These are phyloP conservation scores for Malus asiatica DNA, from an alignment of 306 rosid genomes.

Conservation along the genomic window DNA sequence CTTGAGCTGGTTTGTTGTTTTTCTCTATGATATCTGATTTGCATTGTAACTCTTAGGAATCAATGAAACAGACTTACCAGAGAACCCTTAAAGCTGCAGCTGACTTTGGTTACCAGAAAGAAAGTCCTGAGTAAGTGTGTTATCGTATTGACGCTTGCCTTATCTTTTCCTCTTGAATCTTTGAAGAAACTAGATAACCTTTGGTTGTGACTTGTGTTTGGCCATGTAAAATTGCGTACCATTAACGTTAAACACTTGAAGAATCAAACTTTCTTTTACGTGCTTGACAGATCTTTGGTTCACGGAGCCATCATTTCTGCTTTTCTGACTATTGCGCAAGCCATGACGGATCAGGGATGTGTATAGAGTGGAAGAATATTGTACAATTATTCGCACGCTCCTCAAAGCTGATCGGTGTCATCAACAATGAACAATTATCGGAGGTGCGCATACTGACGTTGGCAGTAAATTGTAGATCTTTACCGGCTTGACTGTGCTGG, in stretches of 20 bases:
- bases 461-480: conserved; percentile 17
- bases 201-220: neutral
- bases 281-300: conserved; percentile 63
- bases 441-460: conserved; percentile 1
- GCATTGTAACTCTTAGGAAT: conserved; percentile 49
- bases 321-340: conserved; percentile 88
- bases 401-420: conserved; percentile 18
- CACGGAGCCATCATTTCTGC: conserved; percentile 91
- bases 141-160: neutral
- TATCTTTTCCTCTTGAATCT: neutral
- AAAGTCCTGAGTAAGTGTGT: conserved; percentile 80
- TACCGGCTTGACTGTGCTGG: neutral
- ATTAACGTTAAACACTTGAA: neutral
- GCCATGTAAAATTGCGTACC: neutral
- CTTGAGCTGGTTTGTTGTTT: neutral
- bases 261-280: neutral
- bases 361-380: conserved; percentile 35
- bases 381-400: conserved; percentile 10
- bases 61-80: conserved; percentile 90
- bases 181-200: neutral
- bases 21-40: conserved; percentile 7
- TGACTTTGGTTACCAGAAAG: conserved; percentile 80
- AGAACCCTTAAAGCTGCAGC: conserved; percentile 81
- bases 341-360: conserved; percentile 97
- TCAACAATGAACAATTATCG: neutral